A percentile compares a stretch with the other conserved stretches of the same genome.
These are phyloP conservation scores for Trichomonascaceae sp. DNA, from an alignment of 1,139 yeast species.

Conservation along the genomic window DNA sequence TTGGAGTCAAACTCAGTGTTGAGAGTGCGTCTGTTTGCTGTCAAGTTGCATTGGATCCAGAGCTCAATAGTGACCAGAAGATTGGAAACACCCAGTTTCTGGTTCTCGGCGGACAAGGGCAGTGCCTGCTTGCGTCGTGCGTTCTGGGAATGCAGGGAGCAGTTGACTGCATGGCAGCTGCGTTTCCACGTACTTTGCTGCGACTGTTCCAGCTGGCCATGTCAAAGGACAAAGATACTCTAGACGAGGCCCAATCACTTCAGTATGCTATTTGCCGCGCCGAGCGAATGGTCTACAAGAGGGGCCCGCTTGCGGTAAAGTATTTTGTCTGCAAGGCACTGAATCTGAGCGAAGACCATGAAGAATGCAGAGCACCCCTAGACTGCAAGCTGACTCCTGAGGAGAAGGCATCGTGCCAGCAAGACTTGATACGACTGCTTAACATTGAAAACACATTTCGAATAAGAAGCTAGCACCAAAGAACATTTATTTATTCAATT, in stretches of 20 bases:
- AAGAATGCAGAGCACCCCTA: neutral
- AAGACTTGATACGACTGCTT: neutral
- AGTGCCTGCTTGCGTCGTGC: slow-evolving; percentile 33
- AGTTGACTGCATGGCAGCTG: slow-evolving; percentile 37
- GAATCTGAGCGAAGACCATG: neutral
- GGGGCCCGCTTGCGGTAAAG: slow-evolving; percentile 36
- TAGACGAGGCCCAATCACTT: slow-evolving; percentile 30
- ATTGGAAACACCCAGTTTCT: slow-evolving; percentile 28
- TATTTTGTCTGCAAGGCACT: slow-evolving; percentile 24
- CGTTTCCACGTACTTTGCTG: slow-evolving; percentile 34
- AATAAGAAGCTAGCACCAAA: neutral
- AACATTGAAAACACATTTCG: neutral
- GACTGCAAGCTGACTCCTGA: neutral
- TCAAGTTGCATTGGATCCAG: slow-evolving; percentile 29
- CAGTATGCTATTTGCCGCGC: slow-evolving; percentile 32
- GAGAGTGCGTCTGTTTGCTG: slow-evolving; percentile 26
- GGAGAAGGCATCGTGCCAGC: neutral
- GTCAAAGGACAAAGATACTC: slow-evolving; percentile 17
- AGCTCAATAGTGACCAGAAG: too few species aligned
- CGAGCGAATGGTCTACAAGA: slow-evolving; percentile 30
- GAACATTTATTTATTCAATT: neutral
- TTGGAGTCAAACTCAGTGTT: slow-evolving; percentile 37
- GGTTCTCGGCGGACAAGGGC: slow-evolving; percentile 38
- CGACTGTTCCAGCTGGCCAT: slow-evolving; percentile 22
- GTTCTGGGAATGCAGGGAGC: slow-evolving; percentile 34